These are phyloP conservation scores for Mantamonas sphyraenae DNA, from an alignment of 78 protist species.

Conservation along the genomic window DNA sequence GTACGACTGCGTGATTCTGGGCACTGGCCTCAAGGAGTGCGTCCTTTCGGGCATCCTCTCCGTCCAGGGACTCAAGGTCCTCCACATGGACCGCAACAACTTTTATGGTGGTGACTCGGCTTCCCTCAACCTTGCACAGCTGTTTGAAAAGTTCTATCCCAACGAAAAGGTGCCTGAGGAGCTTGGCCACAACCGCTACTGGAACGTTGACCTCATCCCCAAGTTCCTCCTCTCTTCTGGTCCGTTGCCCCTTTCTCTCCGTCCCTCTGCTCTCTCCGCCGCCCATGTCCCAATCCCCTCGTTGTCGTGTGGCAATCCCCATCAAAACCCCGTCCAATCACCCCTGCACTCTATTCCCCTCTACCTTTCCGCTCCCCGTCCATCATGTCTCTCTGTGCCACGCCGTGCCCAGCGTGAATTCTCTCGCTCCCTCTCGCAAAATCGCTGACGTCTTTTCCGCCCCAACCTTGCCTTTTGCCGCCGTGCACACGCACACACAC, in stretches of 20 bases:
- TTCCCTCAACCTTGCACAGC: slow-evolving; percentile 81
- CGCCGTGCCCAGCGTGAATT: background rate
- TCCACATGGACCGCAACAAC: slow-evolving; percentile 96
- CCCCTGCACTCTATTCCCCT: too few species aligned
- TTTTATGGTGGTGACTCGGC: slow-evolving; percentile 98
- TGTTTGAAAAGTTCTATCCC: slow-evolving; percentile 54
- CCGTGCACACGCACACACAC: too few species aligned
- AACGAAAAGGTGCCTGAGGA: slow-evolving; percentile 18
- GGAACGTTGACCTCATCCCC: slow-evolving; percentile 94
- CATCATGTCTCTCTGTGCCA: too few species aligned
- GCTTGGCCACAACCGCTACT: slow-evolving; percentile 87
- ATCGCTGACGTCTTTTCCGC: too few species aligned
- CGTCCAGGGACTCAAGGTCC: slow-evolving; percentile 69
- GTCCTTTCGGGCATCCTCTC: slow-evolving; percentile 89
- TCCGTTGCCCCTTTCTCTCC: too few species aligned
- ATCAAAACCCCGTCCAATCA: too few species aligned
- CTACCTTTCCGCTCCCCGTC: too few species aligned
- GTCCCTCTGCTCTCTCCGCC: background rate
- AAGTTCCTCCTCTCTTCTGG: slow-evolving; percentile 93
- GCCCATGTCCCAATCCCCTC: too few species aligned
- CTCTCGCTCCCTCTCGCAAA: too few species aligned
- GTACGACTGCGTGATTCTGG: slow-evolving; percentile 85
- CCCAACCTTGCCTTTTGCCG: background rate
- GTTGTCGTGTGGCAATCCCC: too few species aligned
- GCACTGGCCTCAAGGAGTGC: slow-evolving; percentile 98